Conservation (phyloP, 2,329 filamentous ascomycete species). For the Arthrobotrys conoides region DNA sequence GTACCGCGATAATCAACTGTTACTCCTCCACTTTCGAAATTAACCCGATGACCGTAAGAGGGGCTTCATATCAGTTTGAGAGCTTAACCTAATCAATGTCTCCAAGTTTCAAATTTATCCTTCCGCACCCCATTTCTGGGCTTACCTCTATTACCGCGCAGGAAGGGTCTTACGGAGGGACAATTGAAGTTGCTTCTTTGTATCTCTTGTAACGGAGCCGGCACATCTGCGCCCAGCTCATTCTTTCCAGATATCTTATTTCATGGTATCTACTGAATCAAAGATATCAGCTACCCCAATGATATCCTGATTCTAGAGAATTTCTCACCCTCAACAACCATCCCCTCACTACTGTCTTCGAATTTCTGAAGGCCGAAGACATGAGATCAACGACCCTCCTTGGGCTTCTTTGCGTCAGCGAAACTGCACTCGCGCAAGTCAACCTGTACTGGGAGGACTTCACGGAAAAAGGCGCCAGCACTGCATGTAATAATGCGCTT, state of each 20-base stretch:
- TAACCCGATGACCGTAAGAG: conserved; percentile 19
- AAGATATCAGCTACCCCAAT: conserved; percentile 32
- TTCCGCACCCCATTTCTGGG: conserved; percentile 17
- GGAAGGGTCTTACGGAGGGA: conserved; percentile 24
- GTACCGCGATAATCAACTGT: conserved; percentile 16
- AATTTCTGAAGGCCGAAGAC: conserved; percentile 25
- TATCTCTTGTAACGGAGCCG: too few species aligned
- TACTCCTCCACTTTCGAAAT: conserved; percentile 9
- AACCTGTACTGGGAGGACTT: conserved; percentile 48
- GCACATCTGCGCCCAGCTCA: conserved; percentile 4
- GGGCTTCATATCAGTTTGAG: background rate
- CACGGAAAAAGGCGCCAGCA: conserved; percentile 47
- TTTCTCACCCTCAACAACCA: conserved; percentile 19
- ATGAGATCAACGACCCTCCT: conserved; percentile 44
- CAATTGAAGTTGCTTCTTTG: background rate
- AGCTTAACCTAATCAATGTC: conserved; percentile 35
- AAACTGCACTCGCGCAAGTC: conserved; percentile 43
- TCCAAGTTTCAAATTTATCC: conserved; percentile 17
- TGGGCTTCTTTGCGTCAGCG: conserved; percentile 41
- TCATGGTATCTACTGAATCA: conserved; percentile 21
- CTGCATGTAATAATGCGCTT: conserved; percentile 44
- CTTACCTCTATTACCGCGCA: conserved; percentile 6
- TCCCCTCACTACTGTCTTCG: conserved; percentile 29
- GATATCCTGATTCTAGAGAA: conserved; percentile 32
- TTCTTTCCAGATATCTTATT: conserved; percentile 1